Evolutionary conservation across 1,139 yeast species (phyloP), one percentile per base, ranked within the genome.

Genomic region (Protomyces inouyei): DNA sequence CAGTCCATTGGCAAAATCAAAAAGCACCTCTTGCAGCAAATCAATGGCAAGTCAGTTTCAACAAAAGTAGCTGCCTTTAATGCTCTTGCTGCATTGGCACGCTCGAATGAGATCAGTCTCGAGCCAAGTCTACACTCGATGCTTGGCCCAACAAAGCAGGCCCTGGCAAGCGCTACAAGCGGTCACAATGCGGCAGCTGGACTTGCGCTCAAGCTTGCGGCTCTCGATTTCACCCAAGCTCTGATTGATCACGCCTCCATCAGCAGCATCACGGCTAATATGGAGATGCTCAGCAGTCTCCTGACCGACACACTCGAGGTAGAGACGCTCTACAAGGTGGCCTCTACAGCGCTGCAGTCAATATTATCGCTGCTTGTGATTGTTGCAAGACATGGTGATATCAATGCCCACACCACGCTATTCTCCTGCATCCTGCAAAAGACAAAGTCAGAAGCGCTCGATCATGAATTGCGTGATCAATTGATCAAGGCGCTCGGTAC

Each of bases 381-480:
- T 2, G 73, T 80, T 65, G 71, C 76, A 52, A 64, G 54, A 23
- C 51, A 68, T 72, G 40, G 53, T 61, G 40, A 59, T 51, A 65
- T 69, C 40, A 68, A 68, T 1, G 61, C 68, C 37, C 69, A 72
- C n/a, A 70, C 74, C 64, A 69, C 61, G 35, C 56, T 74, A 16
- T 71, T 69, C 37, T 64, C 69, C 1, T 71, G 74, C 6, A 71
- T 79, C 25, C 66, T 76, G 2, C 74, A 73, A n/a, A 81, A 79
- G 63, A 76, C 79, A 4, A 69, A 74, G 1, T 77, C 78, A 54
- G 78, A 80, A 55, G 75, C 76, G 14, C 78, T 78, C 65, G 82
- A 85, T 6, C 75, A 81, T 66, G 86, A 83, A 59, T 78, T 84
- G 18, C 76, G 85, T 59, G 82, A 80, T 67, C 76, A 76, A 56